Conservation (phyloP, 768 basidiomycete species). For the Filobasidium floriforme region DNA sequence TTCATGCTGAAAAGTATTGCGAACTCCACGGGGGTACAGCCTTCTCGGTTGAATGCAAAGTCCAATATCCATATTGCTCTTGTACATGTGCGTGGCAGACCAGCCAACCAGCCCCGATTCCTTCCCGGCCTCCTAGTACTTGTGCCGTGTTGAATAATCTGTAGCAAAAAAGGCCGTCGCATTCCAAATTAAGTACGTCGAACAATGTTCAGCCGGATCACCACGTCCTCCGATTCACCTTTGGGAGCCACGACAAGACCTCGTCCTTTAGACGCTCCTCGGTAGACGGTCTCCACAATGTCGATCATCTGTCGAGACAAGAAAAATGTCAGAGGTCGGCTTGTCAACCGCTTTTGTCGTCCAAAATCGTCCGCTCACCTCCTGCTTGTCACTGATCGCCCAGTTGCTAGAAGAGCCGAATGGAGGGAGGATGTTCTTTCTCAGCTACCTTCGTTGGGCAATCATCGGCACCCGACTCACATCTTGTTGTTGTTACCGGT, state of each 20-base stretch:
- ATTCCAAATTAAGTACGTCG: conserved; percentile 9
- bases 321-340: neutral
- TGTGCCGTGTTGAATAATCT: conserved; percentile 78
- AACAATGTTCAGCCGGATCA: conserved; percentile 5
- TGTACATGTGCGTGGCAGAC: too few species aligned
- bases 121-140: conserved; percentile 51
- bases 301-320: conserved; percentile 66
- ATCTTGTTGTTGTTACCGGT: conserved; percentile 99
- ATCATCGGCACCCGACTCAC: conserved; percentile 50
- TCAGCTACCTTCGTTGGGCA: neutral
- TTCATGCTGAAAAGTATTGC: too few species aligned
- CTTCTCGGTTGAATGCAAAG: too few species aligned
- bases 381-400: conserved; percentile 98
- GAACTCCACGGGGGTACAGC: too few species aligned
- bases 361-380: conserved; percentile 52
- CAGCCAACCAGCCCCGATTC: too few species aligned
- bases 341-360: neutral
- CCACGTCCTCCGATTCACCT: conserved; percentile 53
- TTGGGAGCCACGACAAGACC: conserved; percentile 96
- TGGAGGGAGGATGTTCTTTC: neutral
- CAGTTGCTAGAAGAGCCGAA: conserved; percentile 77
- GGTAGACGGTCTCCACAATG: conserved; percentile 95
- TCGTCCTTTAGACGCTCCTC: conserved; percentile 93
- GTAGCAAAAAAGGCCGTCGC: conserved; percentile 8
- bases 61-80: too few species aligned